Evolutionary conservation across 768 basidiomycete genomes (phyloP).

Genomic region (Auriscalpium orientale): DNA sequence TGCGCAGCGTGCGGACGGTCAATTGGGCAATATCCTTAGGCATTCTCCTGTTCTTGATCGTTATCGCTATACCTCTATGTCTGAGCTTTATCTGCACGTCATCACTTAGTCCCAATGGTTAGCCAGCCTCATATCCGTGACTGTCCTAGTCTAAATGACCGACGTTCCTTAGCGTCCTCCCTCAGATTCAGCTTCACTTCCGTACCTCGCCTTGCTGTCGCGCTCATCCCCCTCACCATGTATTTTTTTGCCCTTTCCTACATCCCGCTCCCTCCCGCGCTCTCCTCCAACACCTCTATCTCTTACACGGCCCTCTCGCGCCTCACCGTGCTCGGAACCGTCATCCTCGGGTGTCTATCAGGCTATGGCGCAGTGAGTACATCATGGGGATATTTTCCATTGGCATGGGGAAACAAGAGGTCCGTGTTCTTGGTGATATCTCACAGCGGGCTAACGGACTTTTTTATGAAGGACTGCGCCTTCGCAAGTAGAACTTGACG

Average conservation of each 20-base stretch:
- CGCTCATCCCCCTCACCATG: slow-evolving; percentile 18
- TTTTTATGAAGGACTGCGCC: slow-evolving; percentile 27
- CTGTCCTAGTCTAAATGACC: not conserved
- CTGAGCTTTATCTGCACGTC: slow-evolving; percentile 49
- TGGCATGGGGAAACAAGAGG: slow-evolving; percentile 24
- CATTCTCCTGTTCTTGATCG: slow-evolving; percentile 50
- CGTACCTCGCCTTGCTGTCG: slow-evolving; percentile 1
- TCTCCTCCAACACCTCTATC: slow-evolving; percentile 31
- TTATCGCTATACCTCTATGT: slow-evolving; percentile 61
- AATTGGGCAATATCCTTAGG: slow-evolving; percentile 66
- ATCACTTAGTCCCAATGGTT: slow-evolving; percentile 5
- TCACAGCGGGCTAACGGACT: not conserved
- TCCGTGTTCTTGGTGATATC: slow-evolving; percentile 4
- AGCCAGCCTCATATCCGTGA: slow-evolving; percentile 9
- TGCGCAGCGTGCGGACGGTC: slow-evolving; percentile 46
- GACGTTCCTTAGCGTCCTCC: not conserved
- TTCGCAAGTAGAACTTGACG: slow-evolving; percentile 44
- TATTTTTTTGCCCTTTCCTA: slow-evolving; percentile 58
- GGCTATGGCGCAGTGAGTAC: slow-evolving; percentile 72
- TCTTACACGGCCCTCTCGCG: slow-evolving; percentile 41
- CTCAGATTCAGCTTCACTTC: not conserved
- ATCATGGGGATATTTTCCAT: slow-evolving; percentile 53
- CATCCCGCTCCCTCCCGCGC: slow-evolving; percentile 56
- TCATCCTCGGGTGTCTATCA: slow-evolving; percentile 72
- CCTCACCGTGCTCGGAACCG: slow-evolving; percentile 67